Conservation (phyloP, 208 protist species). For the Angomonas desouzai region DNA sequence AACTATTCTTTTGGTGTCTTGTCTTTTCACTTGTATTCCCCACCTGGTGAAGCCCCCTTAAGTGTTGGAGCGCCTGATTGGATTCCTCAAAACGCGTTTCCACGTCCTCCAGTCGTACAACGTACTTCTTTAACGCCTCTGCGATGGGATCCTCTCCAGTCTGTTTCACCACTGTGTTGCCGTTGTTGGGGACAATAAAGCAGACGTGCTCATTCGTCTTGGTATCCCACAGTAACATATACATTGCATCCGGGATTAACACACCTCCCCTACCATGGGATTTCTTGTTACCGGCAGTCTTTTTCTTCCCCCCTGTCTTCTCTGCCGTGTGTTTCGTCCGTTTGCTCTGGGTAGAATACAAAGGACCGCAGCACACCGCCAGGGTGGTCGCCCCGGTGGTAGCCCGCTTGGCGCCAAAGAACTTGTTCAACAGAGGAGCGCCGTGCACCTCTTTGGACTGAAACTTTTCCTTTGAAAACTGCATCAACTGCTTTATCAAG, state of each 20-base stretch:
- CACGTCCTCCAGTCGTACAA: conserved; percentile 18
- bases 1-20: neutral
- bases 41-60: neutral
- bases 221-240: conserved; percentile 43
- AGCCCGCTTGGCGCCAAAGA: neutral
- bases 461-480: too few species aligned
- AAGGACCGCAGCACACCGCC: conserved; percentile 7
- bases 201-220: conserved; percentile 38
- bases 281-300: neutral
- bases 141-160: neutral
- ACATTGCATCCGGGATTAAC: conserved; percentile 44
- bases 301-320: neutral
- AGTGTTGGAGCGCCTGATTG: conserved; percentile 7
- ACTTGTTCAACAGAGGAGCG: neutral
- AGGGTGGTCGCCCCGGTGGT: neutral
- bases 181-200: conserved; percentile 48
- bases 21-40: neutral
- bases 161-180: conserved; percentile 8
- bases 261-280: neutral
- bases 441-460: neutral
- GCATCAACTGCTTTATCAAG: neutral
- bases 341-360: neutral
- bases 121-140: conserved; percentile 9
- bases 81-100: conserved; percentile 24
- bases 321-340: neutral